These are phyloP conservation scores for Scedosporium dehoogii DNA, from an alignment of 2,329 filamentous ascomycete species.

Conservation along the genomic window DNA sequence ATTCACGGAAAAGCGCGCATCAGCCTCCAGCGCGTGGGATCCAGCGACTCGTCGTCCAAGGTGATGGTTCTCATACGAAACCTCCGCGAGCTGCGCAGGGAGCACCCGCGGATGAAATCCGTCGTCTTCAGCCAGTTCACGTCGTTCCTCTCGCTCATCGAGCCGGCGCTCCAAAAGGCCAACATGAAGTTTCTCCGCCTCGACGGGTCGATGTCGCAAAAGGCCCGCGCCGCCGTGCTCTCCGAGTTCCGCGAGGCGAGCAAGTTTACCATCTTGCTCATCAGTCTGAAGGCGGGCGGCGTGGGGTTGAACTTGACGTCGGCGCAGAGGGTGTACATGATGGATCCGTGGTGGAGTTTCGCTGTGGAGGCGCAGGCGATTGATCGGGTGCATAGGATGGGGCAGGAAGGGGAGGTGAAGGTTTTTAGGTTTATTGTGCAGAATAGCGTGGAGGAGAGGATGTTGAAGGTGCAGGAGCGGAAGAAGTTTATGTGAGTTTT, in stretches of 20 bases:
- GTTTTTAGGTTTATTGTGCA: conserved; percentile 85
- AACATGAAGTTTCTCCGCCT: conserved; percentile 77
- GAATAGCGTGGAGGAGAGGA: conserved; percentile 87
- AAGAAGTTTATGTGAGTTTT: conserved; percentile 88
- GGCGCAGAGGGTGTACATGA: conserved; percentile 89
- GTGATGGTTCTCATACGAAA: conserved; percentile 70
- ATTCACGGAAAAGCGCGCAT: conserved; percentile 35
- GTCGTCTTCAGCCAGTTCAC: conserved; percentile 98
- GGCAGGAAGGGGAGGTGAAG: conserved; percentile 75
- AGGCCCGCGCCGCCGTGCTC: conserved; percentile 69
- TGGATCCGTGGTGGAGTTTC: conserved; percentile 99
- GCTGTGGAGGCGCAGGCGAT: conserved; percentile 95
- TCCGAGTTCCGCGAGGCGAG: conserved; percentile 52
- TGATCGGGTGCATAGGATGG: conserved; percentile 95
- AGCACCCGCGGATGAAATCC: conserved; percentile 65
- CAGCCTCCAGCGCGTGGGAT: conserved; percentile 49
- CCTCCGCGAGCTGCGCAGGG: conserved; percentile 57
- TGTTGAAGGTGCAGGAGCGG: conserved; percentile 85
- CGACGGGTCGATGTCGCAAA: conserved; percentile 84
- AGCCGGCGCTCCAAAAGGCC: conserved; percentile 62
- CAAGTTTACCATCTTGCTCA: conserved; percentile 63
- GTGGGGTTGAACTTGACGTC: conserved; percentile 89
- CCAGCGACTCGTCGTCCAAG: conserved; percentile 73
- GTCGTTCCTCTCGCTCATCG: conserved; percentile 85
- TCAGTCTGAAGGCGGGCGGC: conserved; percentile 81